Evolutionary conservation across 352 stramenopile species (phyloP).

Genomic region (Globisporangium viniferum): DNA sequence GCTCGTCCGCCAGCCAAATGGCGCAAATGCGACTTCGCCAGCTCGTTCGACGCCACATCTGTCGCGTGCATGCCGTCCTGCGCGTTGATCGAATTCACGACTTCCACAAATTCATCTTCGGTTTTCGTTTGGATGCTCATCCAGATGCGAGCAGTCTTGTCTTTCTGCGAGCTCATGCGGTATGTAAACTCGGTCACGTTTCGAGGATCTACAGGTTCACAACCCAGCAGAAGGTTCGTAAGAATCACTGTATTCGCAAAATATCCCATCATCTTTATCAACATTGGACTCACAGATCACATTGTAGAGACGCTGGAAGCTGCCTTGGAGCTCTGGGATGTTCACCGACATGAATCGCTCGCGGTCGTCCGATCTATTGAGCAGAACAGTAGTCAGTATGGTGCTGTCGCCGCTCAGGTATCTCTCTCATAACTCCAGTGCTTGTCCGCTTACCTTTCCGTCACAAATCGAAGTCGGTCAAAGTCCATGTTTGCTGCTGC

Average conservation of each 20-base stretch:
- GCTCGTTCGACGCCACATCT: conserved; percentile 95
- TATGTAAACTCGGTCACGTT: conserved; percentile 98
- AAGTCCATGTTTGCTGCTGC: conserved; percentile 99
- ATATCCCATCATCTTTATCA: background rate
- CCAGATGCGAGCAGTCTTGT: conserved; percentile 89
- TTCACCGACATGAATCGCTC: conserved; percentile 95
- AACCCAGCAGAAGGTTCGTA: background rate
- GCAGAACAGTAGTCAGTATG: conserved; percentile 8
- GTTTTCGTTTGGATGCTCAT: conserved; percentile 94
- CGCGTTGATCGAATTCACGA: conserved; percentile 68
- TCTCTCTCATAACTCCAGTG: no score
- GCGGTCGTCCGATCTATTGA: conserved; percentile 85
- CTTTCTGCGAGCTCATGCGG: conserved; percentile 77
- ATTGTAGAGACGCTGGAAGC: conserved; percentile 84
- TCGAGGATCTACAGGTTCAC: conserved; percentile 41
- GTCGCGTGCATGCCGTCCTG: conserved; percentile 85
- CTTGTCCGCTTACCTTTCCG: conserved; percentile 34
- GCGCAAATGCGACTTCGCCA: conserved; percentile 94
- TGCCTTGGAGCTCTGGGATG: conserved; percentile 94
- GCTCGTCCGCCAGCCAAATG: conserved; percentile 93
- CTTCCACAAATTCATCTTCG: conserved; percentile 51
- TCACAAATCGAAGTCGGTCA: conserved; percentile 96
- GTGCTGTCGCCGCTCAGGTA: background rate
- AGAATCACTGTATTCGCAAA: background rate
- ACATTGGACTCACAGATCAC: conserved; percentile 56